Base-by-base conservation (phyloP, 352 stramenopile species). In the Pythium brachiatum region DNA sequence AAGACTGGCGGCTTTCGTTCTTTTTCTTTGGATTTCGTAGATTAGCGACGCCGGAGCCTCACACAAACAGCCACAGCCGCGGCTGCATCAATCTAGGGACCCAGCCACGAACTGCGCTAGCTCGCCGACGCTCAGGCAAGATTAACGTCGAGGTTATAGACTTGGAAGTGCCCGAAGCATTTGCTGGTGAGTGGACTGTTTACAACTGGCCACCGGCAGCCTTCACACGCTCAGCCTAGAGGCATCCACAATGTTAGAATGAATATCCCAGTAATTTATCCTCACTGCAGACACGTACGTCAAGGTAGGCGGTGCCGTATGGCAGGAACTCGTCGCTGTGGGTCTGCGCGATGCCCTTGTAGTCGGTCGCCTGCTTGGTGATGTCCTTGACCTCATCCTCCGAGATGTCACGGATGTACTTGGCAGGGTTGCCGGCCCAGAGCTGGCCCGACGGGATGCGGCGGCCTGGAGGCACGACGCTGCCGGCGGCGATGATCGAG, bases 351-450 rank as follows among this genome's bases (percentile, higher is more conserved):
- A 96, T 88, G 70, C 58, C 74, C 70, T 88, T 86, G 84, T 95
- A 95, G 47, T 95, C 87, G 25, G 73, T 77, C 34, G 86, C 83
- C 75, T 96, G 86, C 73, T 94, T 93, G 59, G 74, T 74, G 58
- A 96, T 92, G 70, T 94, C 83, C 64, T 86, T 86, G 64, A 96
- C 82, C 70, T 98, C 95, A 65, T 98, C 90, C 62, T 97, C 86
- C 69, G 89, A 92, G 62, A 98, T 83, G 60, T 97, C 83, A 38
- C 86, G 87, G 43, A 98, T 76, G 81, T 96, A 98, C 70, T 93
- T 94, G 60, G 96, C 95, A 47, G 96, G 96, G 76, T 98, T 98
- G 63, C 96, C 96, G n/a, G 83, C 95, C 96, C 96, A 99, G 48
- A 97, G 86, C 74, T 99, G 94, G 60, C 92, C 92, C 39, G 81